These are phyloP conservation scores for Mycosphaerella sp. DNA, from an alignment of 2,329 filamentous ascomycete genomes.

Conservation along the genomic window DNA sequence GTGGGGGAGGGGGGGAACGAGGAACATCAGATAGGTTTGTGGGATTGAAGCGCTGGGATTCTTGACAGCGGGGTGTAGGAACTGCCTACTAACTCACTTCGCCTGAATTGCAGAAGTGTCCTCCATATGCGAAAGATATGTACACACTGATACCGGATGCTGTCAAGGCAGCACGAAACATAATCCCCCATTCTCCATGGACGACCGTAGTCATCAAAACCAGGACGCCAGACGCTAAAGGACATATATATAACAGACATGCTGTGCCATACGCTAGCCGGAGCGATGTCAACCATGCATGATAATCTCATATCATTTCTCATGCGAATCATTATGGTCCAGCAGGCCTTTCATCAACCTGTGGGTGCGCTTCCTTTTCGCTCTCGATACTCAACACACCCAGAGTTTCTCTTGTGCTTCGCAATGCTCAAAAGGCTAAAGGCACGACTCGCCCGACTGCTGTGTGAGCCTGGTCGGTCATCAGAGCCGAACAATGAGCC, in stretches of 20 bases:
- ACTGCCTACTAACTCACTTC: no score
- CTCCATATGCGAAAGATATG: not conserved
- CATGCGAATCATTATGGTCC: not conserved
- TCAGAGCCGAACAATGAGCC: slow-evolving; percentile 8
- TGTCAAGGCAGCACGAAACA: not conserved
- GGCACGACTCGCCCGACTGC: slow-evolving; percentile 28
- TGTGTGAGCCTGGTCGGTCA: slow-evolving; percentile 22
- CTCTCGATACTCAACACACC: slow-evolving; percentile 24
- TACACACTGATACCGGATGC: not conserved
- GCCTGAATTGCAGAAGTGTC: not conserved
- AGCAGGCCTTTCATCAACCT: not conserved
- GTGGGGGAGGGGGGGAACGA: no score
- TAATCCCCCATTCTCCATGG: not conserved
- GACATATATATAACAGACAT: not conserved
- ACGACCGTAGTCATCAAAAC: not conserved
- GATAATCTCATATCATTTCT: not conserved
- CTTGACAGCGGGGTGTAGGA: no score
- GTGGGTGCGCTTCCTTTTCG: slow-evolving; percentile 13
- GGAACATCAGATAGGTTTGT: no score
- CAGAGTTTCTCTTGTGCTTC: slow-evolving; percentile 18
- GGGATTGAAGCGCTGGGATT: no score
- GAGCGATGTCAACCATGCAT: slow-evolving; percentile 1
- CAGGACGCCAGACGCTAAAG: not conserved
- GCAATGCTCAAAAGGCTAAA: slow-evolving; percentile 30
- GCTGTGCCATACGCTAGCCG: not conserved